Evolutionary conservation across 768 basidiomycete species (phyloP), one percentile per base, ranked within the genome.

Genomic region (Crucibulum laeve): DNA sequence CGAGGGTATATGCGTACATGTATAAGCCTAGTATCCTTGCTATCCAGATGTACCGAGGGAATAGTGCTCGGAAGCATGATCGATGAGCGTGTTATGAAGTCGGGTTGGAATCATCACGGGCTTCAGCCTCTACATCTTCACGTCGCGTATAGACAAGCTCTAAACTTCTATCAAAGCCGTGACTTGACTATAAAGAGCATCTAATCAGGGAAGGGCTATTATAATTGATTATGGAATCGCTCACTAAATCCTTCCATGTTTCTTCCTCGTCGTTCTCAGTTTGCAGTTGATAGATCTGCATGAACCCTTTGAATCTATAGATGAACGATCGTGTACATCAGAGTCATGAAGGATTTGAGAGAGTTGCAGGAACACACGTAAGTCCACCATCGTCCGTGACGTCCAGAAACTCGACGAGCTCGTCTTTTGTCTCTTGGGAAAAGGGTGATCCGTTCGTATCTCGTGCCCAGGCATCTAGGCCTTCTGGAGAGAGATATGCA

Each of bases 381-480:
- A 91, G 68, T 49, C 75, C 66, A 8, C 85, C 84, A 33, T 82
- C 77, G 28, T 81, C 82, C 17, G 77, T 84, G 17, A 83, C 76
- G 63, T 90, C 87, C 51, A 91, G 71, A 53, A 82, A 86, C 51
- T 87, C 82, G 40, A 77, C 61, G 21, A 90, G 71, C 56, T 91
- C 89, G 32, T 85, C 79, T 60, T 87, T 90, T 14, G 84, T 82
- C 53, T 84, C 87, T 40, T 80, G 69, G 4, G 82, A 74, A 48
- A 91, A 87, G n/a, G 84, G 80, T 28, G 73, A 70, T n/a, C 88
- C 89, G 47, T 91, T 91, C 7, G 89, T 91, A 44, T 87, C 89
- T 19, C 63, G 64, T 10, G 88, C 87, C 82, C 85, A 91, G 33
- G 70, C 69, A 59, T 90, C 87, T 40, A 91, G 61, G 5, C 79